A percentile compares a stretch with the other conserved stretches of the same genome.
Evolutionary conservation across 495 filamentous ascomycete species (phyloP).

Genomic region (Lasiosphaeria miniovina): DNA sequence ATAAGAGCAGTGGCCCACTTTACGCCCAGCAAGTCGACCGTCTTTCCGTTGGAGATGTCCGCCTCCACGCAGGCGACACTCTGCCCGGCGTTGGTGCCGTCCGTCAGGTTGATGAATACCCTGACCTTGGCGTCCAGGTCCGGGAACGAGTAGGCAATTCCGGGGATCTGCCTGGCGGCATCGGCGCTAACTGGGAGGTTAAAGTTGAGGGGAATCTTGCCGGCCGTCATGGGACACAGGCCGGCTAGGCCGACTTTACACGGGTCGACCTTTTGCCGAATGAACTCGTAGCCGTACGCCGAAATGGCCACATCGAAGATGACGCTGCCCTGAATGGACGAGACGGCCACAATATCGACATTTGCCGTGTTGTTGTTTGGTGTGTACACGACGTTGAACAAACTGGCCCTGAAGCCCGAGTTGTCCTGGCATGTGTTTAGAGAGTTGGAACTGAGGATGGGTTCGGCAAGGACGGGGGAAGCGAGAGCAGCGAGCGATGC

Average conservation of each 20-base stretch:
- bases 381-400: constrained; percentile 79
- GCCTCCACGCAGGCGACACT: constrained; percentile 89
- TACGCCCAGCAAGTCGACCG: constrained; percentile 83
- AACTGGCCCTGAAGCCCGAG: constrained; percentile 74
- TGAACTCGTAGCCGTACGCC: constrained; percentile 77
- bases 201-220: constrained; percentile 73
- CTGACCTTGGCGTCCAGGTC: constrained; percentile 86
- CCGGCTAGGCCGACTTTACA: constrained; percentile 68
- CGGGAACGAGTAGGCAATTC: constrained; percentile 85
- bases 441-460: constrained; percentile 64
- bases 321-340: constrained; percentile 80
- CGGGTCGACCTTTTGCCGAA: constrained; percentile 66
- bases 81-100: constrained; percentile 38
- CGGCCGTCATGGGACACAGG: constrained; percentile 91
- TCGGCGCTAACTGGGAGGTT: constrained; percentile 59
- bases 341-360: constrained; percentile 79
- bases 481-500: constrained; percentile 34
- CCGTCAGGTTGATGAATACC: constrained; percentile 72
- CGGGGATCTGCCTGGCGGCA: constrained; percentile 65
- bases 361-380: constrained; percentile 68
- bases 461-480: constrained; percentile 26
- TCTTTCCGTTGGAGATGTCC: constrained; percentile 86
- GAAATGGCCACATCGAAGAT: constrained; percentile 70
- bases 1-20: constrained; percentile 92
- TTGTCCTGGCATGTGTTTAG: constrained; percentile 63